These are phyloP conservation scores for Pythium diclinum DNA, from an alignment of 352 stramenopile species.

Conservation along the genomic window DNA sequence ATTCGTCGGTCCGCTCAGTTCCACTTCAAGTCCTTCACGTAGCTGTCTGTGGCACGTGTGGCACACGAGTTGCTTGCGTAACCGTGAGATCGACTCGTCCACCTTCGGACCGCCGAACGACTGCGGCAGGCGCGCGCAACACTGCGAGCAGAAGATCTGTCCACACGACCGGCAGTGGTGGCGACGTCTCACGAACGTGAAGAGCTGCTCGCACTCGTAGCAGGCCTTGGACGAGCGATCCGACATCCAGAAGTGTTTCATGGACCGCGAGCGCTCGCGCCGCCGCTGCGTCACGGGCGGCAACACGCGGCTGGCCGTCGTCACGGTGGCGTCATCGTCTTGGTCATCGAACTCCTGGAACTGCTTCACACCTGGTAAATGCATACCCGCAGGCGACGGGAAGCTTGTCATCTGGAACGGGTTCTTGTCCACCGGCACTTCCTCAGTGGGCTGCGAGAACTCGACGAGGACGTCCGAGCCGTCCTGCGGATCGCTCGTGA, in stretches of 20 bases:
- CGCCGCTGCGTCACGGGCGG: slow-evolving; percentile 30
- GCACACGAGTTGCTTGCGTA: slow-evolving; percentile 84
- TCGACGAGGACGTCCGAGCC: slow-evolving; percentile 47
- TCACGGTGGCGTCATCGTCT: slow-evolving; percentile 9
- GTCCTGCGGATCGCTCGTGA: not conserved
- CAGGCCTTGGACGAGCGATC: slow-evolving; percentile 80
- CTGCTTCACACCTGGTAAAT: slow-evolving; percentile 60
- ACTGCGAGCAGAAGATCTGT: slow-evolving; percentile 85
- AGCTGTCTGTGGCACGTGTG: slow-evolving; percentile 81
- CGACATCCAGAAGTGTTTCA: slow-evolving; percentile 91
- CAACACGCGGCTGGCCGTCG: slow-evolving; percentile 3
- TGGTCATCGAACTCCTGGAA: slow-evolving; percentile 35
- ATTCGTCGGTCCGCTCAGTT: slow-evolving; percentile 34
- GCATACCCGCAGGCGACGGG: slow-evolving; percentile 60
- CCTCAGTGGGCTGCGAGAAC: slow-evolving; percentile 60
- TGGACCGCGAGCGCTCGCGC: slow-evolving; percentile 54
- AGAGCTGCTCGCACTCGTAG: slow-evolving; percentile 80
- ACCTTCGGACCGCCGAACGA: slow-evolving; percentile 75
- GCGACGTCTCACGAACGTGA: slow-evolving; percentile 74
- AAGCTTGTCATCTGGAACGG: slow-evolving; percentile 69
- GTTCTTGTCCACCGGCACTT: slow-evolving; percentile 67
- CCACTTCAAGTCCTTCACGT: slow-evolving; percentile 75
- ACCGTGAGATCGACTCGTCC: slow-evolving; percentile 67
- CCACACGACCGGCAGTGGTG: slow-evolving; percentile 85
- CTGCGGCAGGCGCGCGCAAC: slow-evolving; percentile 70